Evolutionary conservation across 192 early-diverging fungal species (phyloP).

Genomic region (Coemansia sp.): DNA sequence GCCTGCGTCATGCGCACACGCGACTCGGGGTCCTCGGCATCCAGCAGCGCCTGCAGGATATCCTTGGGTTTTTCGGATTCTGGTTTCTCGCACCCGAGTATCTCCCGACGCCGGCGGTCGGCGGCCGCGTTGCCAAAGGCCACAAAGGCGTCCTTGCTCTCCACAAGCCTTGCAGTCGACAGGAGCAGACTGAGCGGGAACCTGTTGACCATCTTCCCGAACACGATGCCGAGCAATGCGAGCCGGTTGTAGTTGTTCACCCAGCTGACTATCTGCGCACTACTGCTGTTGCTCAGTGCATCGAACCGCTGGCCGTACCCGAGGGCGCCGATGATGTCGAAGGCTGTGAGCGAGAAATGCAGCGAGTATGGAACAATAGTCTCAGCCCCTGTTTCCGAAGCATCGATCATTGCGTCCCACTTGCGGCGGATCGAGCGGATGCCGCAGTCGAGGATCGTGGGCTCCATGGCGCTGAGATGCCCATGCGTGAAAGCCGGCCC

Average conservation of each 20-base stretch:
- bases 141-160: slow-evolving; percentile 3
- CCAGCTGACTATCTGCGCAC: slow-evolving; percentile 17
- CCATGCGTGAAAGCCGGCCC: slow-evolving; percentile 2
- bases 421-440: slow-evolving; percentile 6
- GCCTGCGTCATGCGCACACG: slow-evolving; percentile 33
- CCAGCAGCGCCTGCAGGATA: slow-evolving; percentile 43
- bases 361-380: slow-evolving; percentile 11
- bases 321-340: slow-evolving; percentile 29
- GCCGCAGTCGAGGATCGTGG: slow-evolving; percentile 20
- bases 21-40: slow-evolving; percentile 42
- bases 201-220: neutral
- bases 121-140: slow-evolving; percentile 15
- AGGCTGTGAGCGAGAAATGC: slow-evolving; percentile 11
- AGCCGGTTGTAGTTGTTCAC: slow-evolving; percentile 17
- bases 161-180: neutral
- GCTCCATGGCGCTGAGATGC: slow-evolving; percentile 19
- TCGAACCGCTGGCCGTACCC: slow-evolving; percentile 26
- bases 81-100: slow-evolving; percentile 2
- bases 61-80: slow-evolving; percentile 33
- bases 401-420: slow-evolving; percentile 9
- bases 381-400: neutral
- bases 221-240: neutral
- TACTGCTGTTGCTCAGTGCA: slow-evolving; percentile 2
- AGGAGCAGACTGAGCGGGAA: neutral
- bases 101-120: slow-evolving; percentile 6